Conservation (phyloP, 352 stramenopile species). For the Globisporangium mamillatum region DNA sequence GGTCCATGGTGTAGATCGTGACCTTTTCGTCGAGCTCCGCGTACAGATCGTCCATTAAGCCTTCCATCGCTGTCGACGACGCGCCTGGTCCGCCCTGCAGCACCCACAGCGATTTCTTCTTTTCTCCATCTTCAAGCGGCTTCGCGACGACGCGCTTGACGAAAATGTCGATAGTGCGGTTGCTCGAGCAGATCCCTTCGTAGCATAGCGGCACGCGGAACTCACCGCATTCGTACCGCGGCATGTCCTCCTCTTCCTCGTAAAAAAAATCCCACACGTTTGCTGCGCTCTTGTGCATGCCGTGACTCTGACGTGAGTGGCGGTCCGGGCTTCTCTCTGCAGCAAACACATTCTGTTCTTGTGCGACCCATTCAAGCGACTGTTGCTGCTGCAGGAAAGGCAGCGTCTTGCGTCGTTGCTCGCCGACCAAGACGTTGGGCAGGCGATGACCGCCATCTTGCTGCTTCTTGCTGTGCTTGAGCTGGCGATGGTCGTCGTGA, state of each 20-base stretch:
- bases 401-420: constrained; percentile 16
- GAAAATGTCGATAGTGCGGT: constrained; percentile 33
- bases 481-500: not conserved
- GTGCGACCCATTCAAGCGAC: constrained; percentile 21
- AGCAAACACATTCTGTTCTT: not conserved
- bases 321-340: not conserved
- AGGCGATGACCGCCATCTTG: not conserved
- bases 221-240: constrained; percentile 29
- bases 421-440: constrained; percentile 12
- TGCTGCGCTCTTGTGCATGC: not conserved
- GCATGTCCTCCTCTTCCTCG: not conserved
- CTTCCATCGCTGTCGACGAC: constrained; percentile 69
- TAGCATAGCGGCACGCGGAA: constrained; percentile 33
- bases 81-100: constrained; percentile 67
- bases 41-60: constrained; percentile 59
- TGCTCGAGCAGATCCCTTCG: constrained; percentile 27
- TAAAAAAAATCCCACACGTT: not conserved
- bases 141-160: constrained; percentile 49
- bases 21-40: constrained; percentile 43
- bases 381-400: constrained; percentile 24
- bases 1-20: constrained; percentile 70
- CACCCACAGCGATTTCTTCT: constrained; percentile 60
- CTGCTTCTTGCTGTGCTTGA: constrained; percentile 1
- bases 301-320: not conserved
- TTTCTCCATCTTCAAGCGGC: not conserved